Evolutionary conservation across 129 eudicot species (phyloP), one percentile per base, ranked within the genome.

Genomic region (Centella asiatica): DNA sequence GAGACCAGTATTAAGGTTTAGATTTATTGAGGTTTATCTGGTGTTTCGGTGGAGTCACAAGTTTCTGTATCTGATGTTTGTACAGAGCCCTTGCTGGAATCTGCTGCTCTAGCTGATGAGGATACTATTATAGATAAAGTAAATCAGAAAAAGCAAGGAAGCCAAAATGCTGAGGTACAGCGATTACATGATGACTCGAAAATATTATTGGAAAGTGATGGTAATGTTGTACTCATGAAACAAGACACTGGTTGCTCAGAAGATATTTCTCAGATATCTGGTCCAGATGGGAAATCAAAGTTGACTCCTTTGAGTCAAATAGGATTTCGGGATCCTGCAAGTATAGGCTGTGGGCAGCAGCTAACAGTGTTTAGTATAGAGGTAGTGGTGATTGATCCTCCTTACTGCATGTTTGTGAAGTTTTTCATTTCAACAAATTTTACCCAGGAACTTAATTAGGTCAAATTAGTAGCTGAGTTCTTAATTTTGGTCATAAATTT

Each of bases 271-370:
- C 99, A 92, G 84, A 81, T 92, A 64, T 92, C 99, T 36, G 96
- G 90, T 11, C 95, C 96, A 32, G 89, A 88, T 68, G 75, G 72
- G 15, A 78, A 71, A 31, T 50, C 76, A 71, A 87, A 77, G 74
- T 70, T 64, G 48, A 92, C 99, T 75, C 99, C 99, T 67, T 64
- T 85, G 65, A 92, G 96, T 78, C 99, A 92, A 77, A 72, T 71
- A 5, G 99, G 99, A 53, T 92, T 92, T 66, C 82, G 75, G 59
- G 99, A 92, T 74, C 92, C 99, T 68, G 99, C 96, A 45, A 87
- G 82, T 81, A 69, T 69, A 60, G 95, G 96, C 64, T 83, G 83
- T 37, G 86, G 95, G 50, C 99, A 92, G 81, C 99, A 92, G 83
- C 74, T 92, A 57, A 84, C 99, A n/a, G 52, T 84, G 37, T 73